Conservation (phyloP, 225 moss, liverwort and hornwort genomes). For the Lunularia cruciata region DNA sequence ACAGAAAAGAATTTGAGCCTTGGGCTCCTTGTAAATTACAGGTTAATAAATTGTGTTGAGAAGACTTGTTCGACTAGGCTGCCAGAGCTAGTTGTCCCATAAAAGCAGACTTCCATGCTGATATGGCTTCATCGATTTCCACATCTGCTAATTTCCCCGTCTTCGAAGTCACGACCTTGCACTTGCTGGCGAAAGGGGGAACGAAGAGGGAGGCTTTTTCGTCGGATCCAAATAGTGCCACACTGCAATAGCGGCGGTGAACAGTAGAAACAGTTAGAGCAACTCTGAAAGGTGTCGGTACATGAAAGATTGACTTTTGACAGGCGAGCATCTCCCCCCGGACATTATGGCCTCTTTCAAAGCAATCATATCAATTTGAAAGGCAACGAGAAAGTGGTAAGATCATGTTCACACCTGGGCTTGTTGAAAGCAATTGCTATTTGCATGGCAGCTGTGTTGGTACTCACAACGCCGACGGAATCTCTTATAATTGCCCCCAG, state of each 20-base stretch:
- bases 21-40: neutral
- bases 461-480: constrained; percentile 82
- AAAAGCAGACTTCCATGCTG: constrained; percentile 45
- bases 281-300: too few relatives aligned
- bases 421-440: constrained; percentile 70
- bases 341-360: too few relatives aligned
- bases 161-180: constrained; percentile 64
- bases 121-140: constrained; percentile 54
- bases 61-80: neutral
- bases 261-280: neutral
- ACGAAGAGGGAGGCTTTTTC: constrained; percentile 74
- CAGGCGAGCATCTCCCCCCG: too few relatives aligned
- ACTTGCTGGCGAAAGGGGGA: constrained; percentile 58
- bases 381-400: neutral
- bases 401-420: constrained; percentile 45
- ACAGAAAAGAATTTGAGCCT: constrained; percentile 3
- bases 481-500: constrained; percentile 63
- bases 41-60: neutral
- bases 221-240: constrained; percentile 70
- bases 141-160: constrained; percentile 63
- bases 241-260: constrained; percentile 48
- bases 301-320: too few relatives aligned
- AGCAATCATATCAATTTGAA: neutral
- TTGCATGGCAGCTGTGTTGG: constrained; percentile 89
- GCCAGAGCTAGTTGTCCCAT: constrained; percentile 29